phyloP scores from a whole-genome alignment of 148 eudicot species.

The Nepenthes mirabilis region DNA sequence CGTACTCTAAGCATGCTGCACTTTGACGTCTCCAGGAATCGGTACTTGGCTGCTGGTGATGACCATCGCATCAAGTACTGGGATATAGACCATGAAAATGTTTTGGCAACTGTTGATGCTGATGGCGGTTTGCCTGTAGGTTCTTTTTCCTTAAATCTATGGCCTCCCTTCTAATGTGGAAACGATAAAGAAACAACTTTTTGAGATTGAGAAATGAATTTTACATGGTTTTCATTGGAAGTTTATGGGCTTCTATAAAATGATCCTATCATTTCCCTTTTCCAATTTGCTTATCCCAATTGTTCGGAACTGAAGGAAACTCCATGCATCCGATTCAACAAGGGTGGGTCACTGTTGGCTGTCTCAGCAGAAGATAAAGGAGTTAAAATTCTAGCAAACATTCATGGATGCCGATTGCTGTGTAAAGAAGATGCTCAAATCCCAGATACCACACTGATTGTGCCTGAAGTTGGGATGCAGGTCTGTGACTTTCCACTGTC shows the following conservation, averaged over 20 bases:
- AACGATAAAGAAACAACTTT: too few species aligned
- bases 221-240: too few species aligned
- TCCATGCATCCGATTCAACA: constrained; percentile 28
- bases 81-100: constrained; percentile 32
- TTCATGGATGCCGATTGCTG: constrained; percentile 16
- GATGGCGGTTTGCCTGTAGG: constrained; percentile 48
- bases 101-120: constrained; percentile 27
- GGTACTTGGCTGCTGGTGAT: constrained; percentile 40
- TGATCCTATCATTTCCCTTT: neutral
- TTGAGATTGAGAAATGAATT: too few species aligned
- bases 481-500: too few species aligned
- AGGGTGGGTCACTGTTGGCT: constrained; percentile 26
- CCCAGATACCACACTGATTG: too few species aligned
- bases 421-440: constrained; percentile 9
- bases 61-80: constrained; percentile 33
- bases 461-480: too few species aligned
- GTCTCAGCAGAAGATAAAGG: constrained; percentile 22
- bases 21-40: constrained; percentile 31
- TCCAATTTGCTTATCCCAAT: neutral
- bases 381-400: constrained; percentile 23
- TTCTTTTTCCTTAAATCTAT: neutral
- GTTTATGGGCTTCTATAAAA: neutral
- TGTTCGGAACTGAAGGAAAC: constrained; percentile 18
- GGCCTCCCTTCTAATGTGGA: too few species aligned
- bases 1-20: constrained; percentile 26